phyloP scores from a whole-genome alignment of 352 stramenopile genomes.

The Globisporangium perplexum region DNA sequence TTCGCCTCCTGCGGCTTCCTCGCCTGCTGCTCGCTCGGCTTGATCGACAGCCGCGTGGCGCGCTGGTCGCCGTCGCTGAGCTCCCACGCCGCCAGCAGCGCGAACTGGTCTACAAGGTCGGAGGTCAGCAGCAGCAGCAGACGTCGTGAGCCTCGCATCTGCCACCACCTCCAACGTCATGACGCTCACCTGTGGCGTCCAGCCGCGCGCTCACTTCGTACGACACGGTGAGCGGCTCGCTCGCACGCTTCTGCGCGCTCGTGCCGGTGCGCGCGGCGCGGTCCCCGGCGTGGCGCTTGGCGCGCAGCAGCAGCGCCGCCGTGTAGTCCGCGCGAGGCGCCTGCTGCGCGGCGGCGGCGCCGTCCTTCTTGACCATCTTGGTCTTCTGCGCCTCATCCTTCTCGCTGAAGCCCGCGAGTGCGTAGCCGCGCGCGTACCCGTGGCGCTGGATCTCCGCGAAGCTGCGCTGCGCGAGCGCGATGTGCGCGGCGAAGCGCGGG shows the following conservation, averaged over 20 bases:
- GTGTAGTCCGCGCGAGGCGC: slow-evolving; percentile 21
- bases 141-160: slow-evolving; percentile 3
- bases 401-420: slow-evolving; percentile 52
- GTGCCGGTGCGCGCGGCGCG: slow-evolving; percentile 18
- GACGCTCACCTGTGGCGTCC: slow-evolving; percentile 29
- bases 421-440: slow-evolving; percentile 50
- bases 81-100: slow-evolving; percentile 56
- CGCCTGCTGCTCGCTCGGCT: slow-evolving; percentile 13
- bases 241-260: slow-evolving; percentile 17
- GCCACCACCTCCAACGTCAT: not conserved
- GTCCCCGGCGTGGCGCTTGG: slow-evolving; percentile 15
- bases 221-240: slow-evolving; percentile 12
- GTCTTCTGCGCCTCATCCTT: slow-evolving; percentile 13
- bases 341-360: slow-evolving; percentile 2
- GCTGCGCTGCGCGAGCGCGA: slow-evolving; percentile 32
- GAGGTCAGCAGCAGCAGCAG: not conserved
- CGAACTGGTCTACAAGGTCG: slow-evolving; percentile 31
- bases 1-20: too few species aligned
- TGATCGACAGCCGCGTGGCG: slow-evolving; percentile 37
- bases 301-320: slow-evolving; percentile 44
- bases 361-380: not conserved
- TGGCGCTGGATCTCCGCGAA: slow-evolving; percentile 53
- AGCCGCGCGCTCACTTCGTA: slow-evolving; percentile 28
- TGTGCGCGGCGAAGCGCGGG: slow-evolving; percentile 41
- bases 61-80: slow-evolving; percentile 26